Evolutionary conservation across 1,284 basidiomycete genomes (phyloP).

Genomic region (Gymnopus androsaceus): DNA sequence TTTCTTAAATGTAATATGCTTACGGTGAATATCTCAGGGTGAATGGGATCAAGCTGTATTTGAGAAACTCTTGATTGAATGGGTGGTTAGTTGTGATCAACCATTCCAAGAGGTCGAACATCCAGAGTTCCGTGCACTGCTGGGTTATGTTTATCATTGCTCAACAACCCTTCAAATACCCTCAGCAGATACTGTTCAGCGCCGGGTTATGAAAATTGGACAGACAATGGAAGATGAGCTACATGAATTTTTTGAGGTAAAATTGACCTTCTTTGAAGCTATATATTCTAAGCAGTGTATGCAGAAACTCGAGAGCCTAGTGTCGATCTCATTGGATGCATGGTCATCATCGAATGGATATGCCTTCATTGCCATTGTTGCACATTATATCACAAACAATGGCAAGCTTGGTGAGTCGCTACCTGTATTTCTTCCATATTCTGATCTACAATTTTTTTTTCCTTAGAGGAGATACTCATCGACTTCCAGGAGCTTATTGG

Average conservation of each 20-base stretch:
- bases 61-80: constrained; percentile 28
- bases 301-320: constrained; percentile 24
- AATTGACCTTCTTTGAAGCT: neutral
- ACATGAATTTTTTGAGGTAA: neutral
- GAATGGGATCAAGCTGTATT: constrained; percentile 30
- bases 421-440: constrained; percentile 17
- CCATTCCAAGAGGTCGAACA: constrained; percentile 35
- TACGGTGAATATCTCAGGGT: constrained; percentile 14
- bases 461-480: constrained; percentile 3
- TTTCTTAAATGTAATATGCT: neutral
- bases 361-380: constrained; percentile 36
- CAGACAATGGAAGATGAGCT: constrained; percentile 15
- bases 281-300: neutral
- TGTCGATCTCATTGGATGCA: constrained; percentile 32
- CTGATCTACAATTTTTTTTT: neutral
- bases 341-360: constrained; percentile 32
- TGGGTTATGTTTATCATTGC: constrained; percentile 24
- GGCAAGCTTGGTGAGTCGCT: too few relatives aligned
- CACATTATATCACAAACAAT: constrained; percentile 31
- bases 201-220: constrained; percentile 27
- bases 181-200: constrained; percentile 13
- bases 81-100: constrained; percentile 33
- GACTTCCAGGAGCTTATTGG: neutral
- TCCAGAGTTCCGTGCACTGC: constrained; percentile 25
- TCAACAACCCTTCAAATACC: constrained; percentile 18